Conservation (phyloP, 129 eudicot species). For the Apium graveolens region DNA sequence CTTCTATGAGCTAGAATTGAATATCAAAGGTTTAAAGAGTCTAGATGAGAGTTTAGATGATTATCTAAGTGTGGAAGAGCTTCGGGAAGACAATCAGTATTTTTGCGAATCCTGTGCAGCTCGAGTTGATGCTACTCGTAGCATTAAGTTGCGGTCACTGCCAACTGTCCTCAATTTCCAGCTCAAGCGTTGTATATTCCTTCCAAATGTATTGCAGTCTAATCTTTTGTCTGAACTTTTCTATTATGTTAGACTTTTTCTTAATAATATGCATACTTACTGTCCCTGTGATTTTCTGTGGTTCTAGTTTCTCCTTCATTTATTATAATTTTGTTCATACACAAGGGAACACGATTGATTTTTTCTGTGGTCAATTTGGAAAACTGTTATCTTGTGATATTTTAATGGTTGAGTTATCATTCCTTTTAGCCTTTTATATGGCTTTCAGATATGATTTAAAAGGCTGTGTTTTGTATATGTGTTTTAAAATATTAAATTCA, state of each 20-base stretch:
- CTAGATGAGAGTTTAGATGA: constrained; percentile 89
- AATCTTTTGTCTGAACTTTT: background rate
- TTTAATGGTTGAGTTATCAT: background rate
- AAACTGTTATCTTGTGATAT: background rate
- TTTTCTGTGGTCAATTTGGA: background rate
- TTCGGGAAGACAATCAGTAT: constrained; percentile 93
- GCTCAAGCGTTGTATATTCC: constrained; percentile 97
- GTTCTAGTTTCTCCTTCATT: background rate
- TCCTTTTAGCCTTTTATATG: background rate
- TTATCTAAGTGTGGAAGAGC: constrained; percentile 77
- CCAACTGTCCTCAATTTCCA: constrained; percentile 90
- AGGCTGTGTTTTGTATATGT: background rate
- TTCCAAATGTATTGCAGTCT: constrained; percentile 58
- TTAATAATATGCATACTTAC: background rate
- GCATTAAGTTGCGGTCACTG: constrained; percentile 77
- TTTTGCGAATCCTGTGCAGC: constrained; percentile 73
- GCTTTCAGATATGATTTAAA: background rate
- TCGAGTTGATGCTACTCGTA: constrained; percentile 90
- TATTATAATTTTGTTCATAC: background rate
- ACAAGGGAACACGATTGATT: background rate
- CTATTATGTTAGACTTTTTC: background rate
- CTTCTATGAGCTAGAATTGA: constrained; percentile 84
- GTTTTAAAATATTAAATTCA: background rate
- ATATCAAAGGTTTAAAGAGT: constrained; percentile 89
- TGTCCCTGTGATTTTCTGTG: background rate